phyloP scores from a whole-genome alignment of 2,329 filamentous ascomycete species.

The Fusarium beomiforme region DNA sequence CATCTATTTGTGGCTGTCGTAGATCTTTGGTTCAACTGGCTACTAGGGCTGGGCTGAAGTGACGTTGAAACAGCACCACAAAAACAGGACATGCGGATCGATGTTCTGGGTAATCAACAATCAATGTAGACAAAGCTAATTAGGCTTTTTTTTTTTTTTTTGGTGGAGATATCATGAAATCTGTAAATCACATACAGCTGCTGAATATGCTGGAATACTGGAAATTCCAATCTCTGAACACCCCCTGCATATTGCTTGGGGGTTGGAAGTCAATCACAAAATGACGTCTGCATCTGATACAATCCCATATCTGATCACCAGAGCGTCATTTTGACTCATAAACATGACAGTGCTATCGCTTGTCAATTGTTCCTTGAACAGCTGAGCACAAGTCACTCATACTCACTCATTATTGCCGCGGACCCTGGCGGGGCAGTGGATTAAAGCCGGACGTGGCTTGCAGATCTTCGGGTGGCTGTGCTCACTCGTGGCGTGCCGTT shows the following conservation, averaged over 20 bases:
- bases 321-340: slow-evolving; percentile 4
- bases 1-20: not conserved
- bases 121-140: not conserved
- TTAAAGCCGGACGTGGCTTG: slow-evolving; percentile 26
- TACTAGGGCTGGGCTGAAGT: not conserved
- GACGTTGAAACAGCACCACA: not conserved
- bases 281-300: slow-evolving; percentile 4
- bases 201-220: not conserved
- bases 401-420: slow-evolving; percentile 34
- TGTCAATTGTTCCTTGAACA: slow-evolving; percentile 37
- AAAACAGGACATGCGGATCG: not conserved
- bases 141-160: not conserved
- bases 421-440: slow-evolving; percentile 25
- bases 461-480: slow-evolving; percentile 37
- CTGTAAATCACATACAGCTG: not conserved
- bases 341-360: slow-evolving; percentile 1
- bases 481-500: slow-evolving; percentile 24
- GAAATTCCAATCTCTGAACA: not conserved
- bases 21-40: not conserved
- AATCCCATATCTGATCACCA: not conserved
- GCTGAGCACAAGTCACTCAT: slow-evolving; percentile 35
- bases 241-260: not conserved
- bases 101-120: not conserved
- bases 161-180: not conserved
- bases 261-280: not conserved